A percentile compares a stretch with the other conserved stretches of the same genome.
These are phyloP conservation scores for Scedosporium apiospermum DNA, from an alignment of 2,329 filamentous ascomycete genomes.

Conservation along the genomic window DNA sequence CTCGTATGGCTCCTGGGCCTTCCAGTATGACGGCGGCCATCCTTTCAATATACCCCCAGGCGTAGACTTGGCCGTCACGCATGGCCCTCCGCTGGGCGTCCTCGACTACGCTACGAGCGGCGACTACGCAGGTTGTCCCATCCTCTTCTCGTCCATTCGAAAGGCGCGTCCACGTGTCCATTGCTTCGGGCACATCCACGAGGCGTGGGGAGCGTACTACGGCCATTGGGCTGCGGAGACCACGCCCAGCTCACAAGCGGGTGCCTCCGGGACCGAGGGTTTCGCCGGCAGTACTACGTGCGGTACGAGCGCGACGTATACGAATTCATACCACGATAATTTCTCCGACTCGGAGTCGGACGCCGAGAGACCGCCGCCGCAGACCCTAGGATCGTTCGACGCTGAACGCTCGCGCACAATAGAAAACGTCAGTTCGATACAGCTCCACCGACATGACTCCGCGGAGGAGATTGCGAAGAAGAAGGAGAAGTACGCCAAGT, in stretches of 20 bases:
- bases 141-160: constrained; percentile 20
- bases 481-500: not conserved
- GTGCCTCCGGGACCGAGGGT: not conserved
- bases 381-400: not conserved
- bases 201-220: constrained; percentile 28
- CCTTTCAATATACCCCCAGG: constrained; percentile 15
- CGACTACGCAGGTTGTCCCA: constrained; percentile 19
- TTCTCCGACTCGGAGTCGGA: not conserved
- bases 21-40: constrained; percentile 29
- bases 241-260: not conserved
- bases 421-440: not conserved
- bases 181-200: constrained; percentile 26
- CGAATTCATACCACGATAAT: not conserved
- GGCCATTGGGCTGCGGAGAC: constrained; percentile 30
- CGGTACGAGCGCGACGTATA: not conserved
- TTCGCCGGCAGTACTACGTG: not conserved
- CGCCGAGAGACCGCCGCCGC: not conserved
- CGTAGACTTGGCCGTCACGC: constrained; percentile 23
- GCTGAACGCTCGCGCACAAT: not conserved
- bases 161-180: constrained; percentile 21
- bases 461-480: constrained; percentile 28
- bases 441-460: not conserved
- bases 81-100: constrained; percentile 28
- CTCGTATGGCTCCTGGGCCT: constrained; percentile 23
- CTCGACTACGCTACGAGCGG: constrained; percentile 25